These are phyloP conservation scores for Nasturtium officinale DNA, from an alignment of 345 rosid genomes.

Conservation along the genomic window DNA sequence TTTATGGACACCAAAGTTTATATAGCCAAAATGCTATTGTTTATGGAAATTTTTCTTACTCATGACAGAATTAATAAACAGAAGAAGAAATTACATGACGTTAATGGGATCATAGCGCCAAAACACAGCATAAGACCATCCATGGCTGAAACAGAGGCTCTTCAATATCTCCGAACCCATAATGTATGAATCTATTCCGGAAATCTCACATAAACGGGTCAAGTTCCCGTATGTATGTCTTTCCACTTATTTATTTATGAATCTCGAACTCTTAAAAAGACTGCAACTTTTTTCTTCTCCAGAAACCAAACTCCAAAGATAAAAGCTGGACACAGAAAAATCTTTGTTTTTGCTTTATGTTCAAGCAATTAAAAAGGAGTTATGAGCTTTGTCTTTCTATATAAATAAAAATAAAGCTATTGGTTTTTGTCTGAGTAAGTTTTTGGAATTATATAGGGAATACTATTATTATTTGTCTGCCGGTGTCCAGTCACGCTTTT, in stretches of 20 bases:
- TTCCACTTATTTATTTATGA: neutral
- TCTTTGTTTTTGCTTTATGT: conserved; percentile 29
- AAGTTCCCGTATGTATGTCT: neutral
- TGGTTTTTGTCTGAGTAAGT: conserved; percentile 24
- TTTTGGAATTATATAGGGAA: neutral
- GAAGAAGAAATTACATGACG: conserved; percentile 58
- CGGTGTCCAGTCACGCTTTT: conserved; percentile 37
- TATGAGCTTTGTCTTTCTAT: conserved; percentile 33
- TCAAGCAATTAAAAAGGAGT: conserved; percentile 40
- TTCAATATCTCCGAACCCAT: conserved; percentile 55
- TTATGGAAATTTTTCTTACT: neutral
- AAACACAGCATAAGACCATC: conserved; percentile 84
- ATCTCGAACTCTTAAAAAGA: conserved; percentile 37
- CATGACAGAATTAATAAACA: neutral
- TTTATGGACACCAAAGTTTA: neutral
- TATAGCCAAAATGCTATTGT: no score
- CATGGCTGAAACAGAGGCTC: conserved; percentile 70
- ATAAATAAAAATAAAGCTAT: neutral
- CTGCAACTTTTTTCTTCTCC: conserved; percentile 38
- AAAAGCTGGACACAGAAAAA: conserved; percentile 33
- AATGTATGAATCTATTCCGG: conserved; percentile 5
- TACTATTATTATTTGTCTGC: conserved; percentile 8
- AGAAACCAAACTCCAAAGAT: conserved; percentile 38
- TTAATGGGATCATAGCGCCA: conserved; percentile 76
- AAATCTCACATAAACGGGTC: conserved; percentile 3